Base-by-base conservation (phyloP, 768 basidiomycete species). In the Naganishia friedmannii region DNA sequence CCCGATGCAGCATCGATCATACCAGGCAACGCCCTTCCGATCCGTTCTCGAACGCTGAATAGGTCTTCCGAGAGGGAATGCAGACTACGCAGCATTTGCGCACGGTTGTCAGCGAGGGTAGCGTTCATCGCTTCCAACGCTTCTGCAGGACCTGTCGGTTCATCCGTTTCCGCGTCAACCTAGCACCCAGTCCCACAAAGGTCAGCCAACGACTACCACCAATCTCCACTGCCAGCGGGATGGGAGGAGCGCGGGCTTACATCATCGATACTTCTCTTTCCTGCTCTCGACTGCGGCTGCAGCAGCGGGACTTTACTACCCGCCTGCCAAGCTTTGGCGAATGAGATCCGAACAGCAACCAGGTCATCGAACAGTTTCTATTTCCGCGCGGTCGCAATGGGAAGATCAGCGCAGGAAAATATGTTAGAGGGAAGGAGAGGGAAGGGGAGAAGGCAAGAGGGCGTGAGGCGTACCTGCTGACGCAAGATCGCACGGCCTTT, bases 301-400 rank as follows among this genome's bases (percentile, higher is more conserved):
- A 15, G 48, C 72, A 66, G 23, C 39, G 90, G 89, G 7, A 96
- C 83, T 58, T 83, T 82, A 76, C 92, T 90, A 7, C 88, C 84
- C 13, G 88, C 83, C 1, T 83, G 76, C 54, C 88, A 83, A 28
- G 88, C 86, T 82, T 93, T 97, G 82, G 97, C 95, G 53, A 96
- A 81, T 29, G 88, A 88, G 78, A 98, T 98, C 42, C 95, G 87
- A n/a, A 90, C 87, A 77, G 96, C 91, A 32, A 97, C 84, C 45
- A 97, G 84, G 5, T 85, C 84, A 79, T 97, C 92, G 90, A 92
- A 96, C 42, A 93, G 81, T 2, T 84, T 83, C 93, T 97, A 51
- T 15, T 31, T 19, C 32, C 15, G 42, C 15, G 2, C 9, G 48
- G 6, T n/a, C 48, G n/a, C 3, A 51, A 51, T 4, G 45, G 45